Conservation (phyloP, 1,284 basidiomycete species). For the Fomitopsis schrenkii region DNA sequence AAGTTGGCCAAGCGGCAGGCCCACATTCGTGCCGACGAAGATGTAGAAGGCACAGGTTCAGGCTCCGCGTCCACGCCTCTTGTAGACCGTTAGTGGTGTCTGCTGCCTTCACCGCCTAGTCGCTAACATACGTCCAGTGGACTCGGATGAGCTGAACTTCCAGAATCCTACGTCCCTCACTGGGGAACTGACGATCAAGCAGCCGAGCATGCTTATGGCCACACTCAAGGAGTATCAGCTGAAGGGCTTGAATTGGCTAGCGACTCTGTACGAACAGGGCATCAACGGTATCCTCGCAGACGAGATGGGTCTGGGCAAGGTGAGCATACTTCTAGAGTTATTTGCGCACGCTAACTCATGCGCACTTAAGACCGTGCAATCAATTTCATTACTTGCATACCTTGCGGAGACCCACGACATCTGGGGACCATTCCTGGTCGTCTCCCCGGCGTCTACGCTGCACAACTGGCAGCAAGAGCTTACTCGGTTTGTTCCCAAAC, state of each 20-base stretch:
- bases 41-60: constrained; percentile 29
- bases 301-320: constrained; percentile 98
- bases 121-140: constrained; percentile 47
- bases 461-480: constrained; percentile 99
- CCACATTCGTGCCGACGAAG: constrained; percentile 48
- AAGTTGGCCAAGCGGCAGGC: constrained; percentile 65
- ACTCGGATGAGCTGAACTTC: constrained; percentile 98
- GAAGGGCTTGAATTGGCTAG: constrained; percentile 98
- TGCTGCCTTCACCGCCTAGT: neutral
- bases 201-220: constrained; percentile 96
- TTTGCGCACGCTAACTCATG: neutral
- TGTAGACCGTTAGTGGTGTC: constrained; percentile 58
- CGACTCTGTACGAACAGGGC: constrained; percentile 97
- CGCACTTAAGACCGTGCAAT: constrained; percentile 85
- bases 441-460: constrained; percentile 95
- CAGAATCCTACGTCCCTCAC: constrained; percentile 96
- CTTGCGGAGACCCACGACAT: constrained; percentile 97
- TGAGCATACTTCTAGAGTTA: constrained; percentile 21
- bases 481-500: constrained; percentile 88
- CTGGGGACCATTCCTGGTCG: constrained; percentile 99
- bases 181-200: constrained; percentile 82
- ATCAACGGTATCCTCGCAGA: constrained; percentile 99
- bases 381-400: constrained; percentile 95
- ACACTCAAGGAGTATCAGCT: constrained; percentile 98
- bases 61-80: constrained; percentile 34